Evolutionary conservation across 345 rosid genomes (phyloP).

Genomic region (Mercurialis annua): DNA sequence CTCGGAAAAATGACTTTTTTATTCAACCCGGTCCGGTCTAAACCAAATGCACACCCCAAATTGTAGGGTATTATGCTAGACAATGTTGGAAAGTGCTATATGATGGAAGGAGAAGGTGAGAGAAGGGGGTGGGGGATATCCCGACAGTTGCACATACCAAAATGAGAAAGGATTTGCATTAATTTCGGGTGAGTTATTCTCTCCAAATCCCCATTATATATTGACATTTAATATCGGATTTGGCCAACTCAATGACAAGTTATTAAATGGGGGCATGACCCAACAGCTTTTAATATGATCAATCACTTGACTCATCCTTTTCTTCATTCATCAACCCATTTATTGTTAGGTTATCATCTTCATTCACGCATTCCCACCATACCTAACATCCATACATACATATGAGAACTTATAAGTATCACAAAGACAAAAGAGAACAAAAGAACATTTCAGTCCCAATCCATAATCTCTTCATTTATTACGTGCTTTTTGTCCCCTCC

Average conservation of each 20-base stretch:
- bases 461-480: slow-evolving; percentile 21
- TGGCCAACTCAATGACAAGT: slow-evolving; percentile 27
- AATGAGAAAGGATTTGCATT: slow-evolving; percentile 20
- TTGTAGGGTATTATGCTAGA: no score
- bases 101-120: neutral
- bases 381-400: neutral
- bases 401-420: no score
- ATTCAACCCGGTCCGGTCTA: no score
- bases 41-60: no score
- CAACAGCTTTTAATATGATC: slow-evolving; percentile 29
- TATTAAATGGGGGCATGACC: slow-evolving; percentile 57
- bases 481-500: slow-evolving; percentile 46
- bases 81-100: no score
- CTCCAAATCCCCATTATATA: slow-evolving; percentile 17
- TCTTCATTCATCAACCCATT: neutral
- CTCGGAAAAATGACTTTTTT: no score
- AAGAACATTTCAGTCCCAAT: slow-evolving; percentile 11
- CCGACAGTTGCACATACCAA: slow-evolving; percentile 27
- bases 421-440: slow-evolving; percentile 5
- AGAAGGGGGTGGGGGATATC: slow-evolving; percentile 30
- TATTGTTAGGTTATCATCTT: neutral
- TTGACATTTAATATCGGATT: slow-evolving; percentile 7
- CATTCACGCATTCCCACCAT: slow-evolving; percentile 32
- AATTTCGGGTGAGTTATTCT: slow-evolving; percentile 40
- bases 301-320: slow-evolving; percentile 45